Base-by-base conservation (phyloP, 306 rosid genomes). In the Elaeagnus macrophylla region DNA sequence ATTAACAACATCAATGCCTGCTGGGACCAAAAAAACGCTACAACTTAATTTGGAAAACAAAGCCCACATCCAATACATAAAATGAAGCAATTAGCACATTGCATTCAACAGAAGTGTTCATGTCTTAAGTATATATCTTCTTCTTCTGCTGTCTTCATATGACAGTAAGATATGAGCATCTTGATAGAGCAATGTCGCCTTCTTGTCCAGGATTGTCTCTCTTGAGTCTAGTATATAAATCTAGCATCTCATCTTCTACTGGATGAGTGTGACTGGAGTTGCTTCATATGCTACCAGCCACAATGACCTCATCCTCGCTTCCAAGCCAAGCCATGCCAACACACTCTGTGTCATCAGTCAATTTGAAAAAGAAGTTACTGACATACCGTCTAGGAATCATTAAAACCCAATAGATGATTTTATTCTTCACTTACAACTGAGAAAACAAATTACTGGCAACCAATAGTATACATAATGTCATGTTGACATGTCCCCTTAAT, bases 321-420 rank as follows among this genome's bases (percentile, higher is more conserved):
- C 97, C 97, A 10, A 90, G 66, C 62, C 94, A 77, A 38, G 97
- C 94, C 71, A 90, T 75, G 72, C 94, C 97, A 54, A 90, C 94
- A 60, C 97, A 90, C 60, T 68, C 67, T 0, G 95, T 79, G 40
- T 80, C 81, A 59, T 81, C 86, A 0, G 48, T 60, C 56, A 79
- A 90, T 25, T 72, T 95, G 86, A 67, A 81, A 77, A 45, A 11
- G 12, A 20, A 58, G 61, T 38, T 37, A 20, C 13, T 39, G 3
- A 20, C 60, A 55, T 12, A 35, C 13, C 32, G 8, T 18, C 18
- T 19, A 18, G 9, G 12, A 10, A 48, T n/a, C 7, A 36, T 11
- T 12, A 11, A 41, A 42, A 11, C 19, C 49, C 7, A 18, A 12
- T 37, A 54, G 12, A 7, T 13, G n/a, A n/a, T n/a, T n/a, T n/a